Percentiles rank a stretch among this genome's conserved stretches.
These are phyloP conservation scores for Saitozyma sp. DNA, from an alignment of 768 basidiomycete genomes.

Conservation along the genomic window DNA sequence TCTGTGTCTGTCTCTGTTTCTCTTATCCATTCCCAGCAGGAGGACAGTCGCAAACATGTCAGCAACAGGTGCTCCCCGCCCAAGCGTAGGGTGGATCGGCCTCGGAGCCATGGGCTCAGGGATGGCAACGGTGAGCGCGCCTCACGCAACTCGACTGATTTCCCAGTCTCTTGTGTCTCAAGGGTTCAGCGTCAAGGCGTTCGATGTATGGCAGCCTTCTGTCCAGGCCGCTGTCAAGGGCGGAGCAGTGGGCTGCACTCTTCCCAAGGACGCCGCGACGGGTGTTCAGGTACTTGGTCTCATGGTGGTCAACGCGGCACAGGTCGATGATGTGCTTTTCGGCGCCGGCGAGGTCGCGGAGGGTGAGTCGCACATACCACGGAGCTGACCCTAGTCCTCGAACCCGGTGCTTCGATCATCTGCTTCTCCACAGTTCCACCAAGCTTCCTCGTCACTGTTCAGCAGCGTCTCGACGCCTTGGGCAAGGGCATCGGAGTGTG, in stretches of 20 bases:
- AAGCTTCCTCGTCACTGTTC: conserved; percentile 23
- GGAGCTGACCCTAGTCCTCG: conserved; percentile 18
- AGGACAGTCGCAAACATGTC: no score
- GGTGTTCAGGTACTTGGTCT: conserved; percentile 40
- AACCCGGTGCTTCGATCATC: conserved; percentile 36
- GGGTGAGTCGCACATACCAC: conserved; percentile 13
- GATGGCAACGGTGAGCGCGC: conserved; percentile 34
- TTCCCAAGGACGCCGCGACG: conserved; percentile 29
- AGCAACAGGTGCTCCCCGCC: conserved; percentile 2
- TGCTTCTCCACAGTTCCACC: conserved; percentile 48
- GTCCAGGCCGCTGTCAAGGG: conserved; percentile 37
- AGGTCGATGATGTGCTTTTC: conserved; percentile 43
- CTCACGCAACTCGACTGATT: background rate
- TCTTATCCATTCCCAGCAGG: no score
- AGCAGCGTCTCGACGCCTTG: conserved; percentile 35
- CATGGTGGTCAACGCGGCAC: conserved; percentile 45
- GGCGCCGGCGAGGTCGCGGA: conserved; percentile 26
- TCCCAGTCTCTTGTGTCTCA: conserved; percentile 25
- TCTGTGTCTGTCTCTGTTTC: no score
- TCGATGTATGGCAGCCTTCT: conserved; percentile 47
- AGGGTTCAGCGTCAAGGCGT: conserved; percentile 41
- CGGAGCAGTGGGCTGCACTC: conserved; percentile 21
- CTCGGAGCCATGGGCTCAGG: conserved; percentile 47
- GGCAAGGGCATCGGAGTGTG: conserved; percentile 36
- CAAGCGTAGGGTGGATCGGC: conserved; percentile 36